Evolutionary conservation across 202 grass and related monocot genomes (phyloP).

Genomic region (Miscanthus sacchariflorus): DNA sequence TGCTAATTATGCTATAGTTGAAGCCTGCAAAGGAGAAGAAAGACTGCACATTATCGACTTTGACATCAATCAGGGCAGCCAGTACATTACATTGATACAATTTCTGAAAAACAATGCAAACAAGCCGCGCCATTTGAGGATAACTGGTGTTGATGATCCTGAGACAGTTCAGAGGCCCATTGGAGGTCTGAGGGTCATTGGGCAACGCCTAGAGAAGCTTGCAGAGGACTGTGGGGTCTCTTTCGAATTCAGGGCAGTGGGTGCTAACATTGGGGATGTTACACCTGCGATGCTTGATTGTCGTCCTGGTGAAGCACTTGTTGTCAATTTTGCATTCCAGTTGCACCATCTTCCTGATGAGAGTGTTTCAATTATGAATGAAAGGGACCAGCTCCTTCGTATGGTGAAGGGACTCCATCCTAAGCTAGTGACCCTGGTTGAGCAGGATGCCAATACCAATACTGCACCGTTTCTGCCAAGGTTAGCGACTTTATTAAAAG

Average conservation of each 20-base stretch:
- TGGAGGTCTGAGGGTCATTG: constrained; percentile 91
- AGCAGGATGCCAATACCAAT: constrained; percentile 96
- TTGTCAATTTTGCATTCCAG: constrained; percentile 97
- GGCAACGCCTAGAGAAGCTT: constrained; percentile 80
- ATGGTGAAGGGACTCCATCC: constrained; percentile 95
- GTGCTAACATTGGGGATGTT: constrained; percentile 79
- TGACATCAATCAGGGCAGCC: constrained; percentile 94
- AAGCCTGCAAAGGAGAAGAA: constrained; percentile 85
- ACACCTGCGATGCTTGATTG: constrained; percentile 88
- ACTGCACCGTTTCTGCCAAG: constrained; percentile 91
- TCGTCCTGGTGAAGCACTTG: constrained; percentile 69
- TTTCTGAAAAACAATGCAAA: constrained; percentile 64
- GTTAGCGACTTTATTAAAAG: constrained; percentile 46
- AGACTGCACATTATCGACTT: constrained; percentile 97
- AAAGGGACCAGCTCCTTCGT: constrained; percentile 88
- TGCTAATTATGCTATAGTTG: constrained; percentile 92
- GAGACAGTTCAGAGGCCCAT: constrained; percentile 91
- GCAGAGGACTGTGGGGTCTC: constrained; percentile 77
- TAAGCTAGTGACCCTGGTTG: constrained; percentile 90
- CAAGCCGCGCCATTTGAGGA: constrained; percentile 73
- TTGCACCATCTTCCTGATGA: constrained; percentile 99
- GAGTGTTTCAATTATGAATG: constrained; percentile 93
- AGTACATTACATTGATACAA: constrained; percentile 90
- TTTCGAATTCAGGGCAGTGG: constrained; percentile 85
- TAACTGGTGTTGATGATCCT: constrained; percentile 96